Conservation (phyloP, 257 asterid genomes). For the Cynanchum wilfordii region DNA sequence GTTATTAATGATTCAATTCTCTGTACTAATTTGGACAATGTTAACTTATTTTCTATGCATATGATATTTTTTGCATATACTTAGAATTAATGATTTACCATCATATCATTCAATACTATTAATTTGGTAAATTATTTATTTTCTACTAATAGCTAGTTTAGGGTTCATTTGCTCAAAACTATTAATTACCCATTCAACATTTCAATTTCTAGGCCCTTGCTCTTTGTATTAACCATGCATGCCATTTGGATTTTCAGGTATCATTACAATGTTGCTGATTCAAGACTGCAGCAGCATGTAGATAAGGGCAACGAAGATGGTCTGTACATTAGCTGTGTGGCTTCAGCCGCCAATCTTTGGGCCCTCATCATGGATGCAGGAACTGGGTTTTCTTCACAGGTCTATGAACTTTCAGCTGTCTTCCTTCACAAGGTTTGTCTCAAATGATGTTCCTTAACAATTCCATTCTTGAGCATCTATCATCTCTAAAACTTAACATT, state of each 20-base stretch:
- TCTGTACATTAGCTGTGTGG: conserved; percentile 83
- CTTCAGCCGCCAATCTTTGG: conserved; percentile 90
- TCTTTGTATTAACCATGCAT: not conserved
- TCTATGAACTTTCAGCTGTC: conserved; percentile 83
- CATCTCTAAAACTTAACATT: not conserved
- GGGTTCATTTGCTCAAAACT: not conserved
- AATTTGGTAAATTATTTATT: not conserved
- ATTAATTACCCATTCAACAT: not conserved
- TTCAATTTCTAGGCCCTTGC: not conserved
- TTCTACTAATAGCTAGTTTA: not conserved
- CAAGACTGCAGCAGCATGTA: conserved; percentile 76
- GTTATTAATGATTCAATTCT: not conserved
- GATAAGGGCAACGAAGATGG: conserved; percentile 97
- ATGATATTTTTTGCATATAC: not conserved
- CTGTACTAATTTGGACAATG: not conserved
- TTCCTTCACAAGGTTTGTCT: conserved; percentile 81
- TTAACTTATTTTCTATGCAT: not conserved
- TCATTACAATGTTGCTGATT: conserved; percentile 80
- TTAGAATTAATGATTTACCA: not conserved
- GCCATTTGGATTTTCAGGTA: conserved; percentile 38
- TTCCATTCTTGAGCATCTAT: not conserved
- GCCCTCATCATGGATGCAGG: conserved; percentile 99
- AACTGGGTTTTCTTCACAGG: conserved; percentile 82
- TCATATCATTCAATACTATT: not conserved
- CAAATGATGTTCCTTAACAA: not conserved